Evolutionary conservation across 148 eudicot species (phyloP).

Genomic region (Pharnaceum exiguum): DNA sequence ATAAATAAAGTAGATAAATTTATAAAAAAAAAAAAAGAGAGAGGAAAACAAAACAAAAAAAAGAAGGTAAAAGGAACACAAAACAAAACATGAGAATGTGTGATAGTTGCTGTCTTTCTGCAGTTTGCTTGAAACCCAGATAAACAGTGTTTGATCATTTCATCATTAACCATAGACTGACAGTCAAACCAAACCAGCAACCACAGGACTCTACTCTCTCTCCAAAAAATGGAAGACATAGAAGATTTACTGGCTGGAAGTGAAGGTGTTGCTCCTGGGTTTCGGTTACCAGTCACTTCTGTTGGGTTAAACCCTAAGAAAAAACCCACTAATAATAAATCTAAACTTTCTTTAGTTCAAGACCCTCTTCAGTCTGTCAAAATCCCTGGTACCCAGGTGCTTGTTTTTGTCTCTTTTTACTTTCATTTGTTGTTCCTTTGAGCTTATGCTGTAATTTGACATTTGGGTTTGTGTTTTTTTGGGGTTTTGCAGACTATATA

Average conservation of each 20-base stretch:
- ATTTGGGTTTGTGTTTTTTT: neutral
- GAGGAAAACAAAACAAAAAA: too few relatives aligned
- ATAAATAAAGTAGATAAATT: too few relatives aligned
- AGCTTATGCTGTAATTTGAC: neutral
- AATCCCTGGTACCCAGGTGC: slow-evolving; percentile 93
- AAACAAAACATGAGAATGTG: too few relatives aligned
- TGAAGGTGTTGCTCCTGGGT: slow-evolving; percentile 75
- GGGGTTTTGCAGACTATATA: slow-evolving; percentile 69
- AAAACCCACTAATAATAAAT: slow-evolving; percentile 31
- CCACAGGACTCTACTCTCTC: neutral
- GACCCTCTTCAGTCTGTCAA: slow-evolving; percentile 46
- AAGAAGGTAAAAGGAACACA: too few relatives aligned
- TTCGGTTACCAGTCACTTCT: slow-evolving; percentile 60
- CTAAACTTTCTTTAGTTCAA: slow-evolving; percentile 34
- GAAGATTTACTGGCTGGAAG: slow-evolving; percentile 75
- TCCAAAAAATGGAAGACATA: slow-evolving; percentile 70
- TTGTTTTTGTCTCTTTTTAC: neutral
- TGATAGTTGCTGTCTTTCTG: too few relatives aligned
- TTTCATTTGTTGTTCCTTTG: neutral
- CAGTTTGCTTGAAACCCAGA: too few relatives aligned
- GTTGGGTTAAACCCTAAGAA: slow-evolving; percentile 59
- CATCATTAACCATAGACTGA: neutral
- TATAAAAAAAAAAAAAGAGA: too few relatives aligned
- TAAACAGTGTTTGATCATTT: too few relatives aligned
- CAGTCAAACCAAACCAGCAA: neutral